Evolutionary conservation across 257 asterid genomes (phyloP), one percentile per base, ranked within the genome.

Genomic region (Solanum chaucha): DNA sequence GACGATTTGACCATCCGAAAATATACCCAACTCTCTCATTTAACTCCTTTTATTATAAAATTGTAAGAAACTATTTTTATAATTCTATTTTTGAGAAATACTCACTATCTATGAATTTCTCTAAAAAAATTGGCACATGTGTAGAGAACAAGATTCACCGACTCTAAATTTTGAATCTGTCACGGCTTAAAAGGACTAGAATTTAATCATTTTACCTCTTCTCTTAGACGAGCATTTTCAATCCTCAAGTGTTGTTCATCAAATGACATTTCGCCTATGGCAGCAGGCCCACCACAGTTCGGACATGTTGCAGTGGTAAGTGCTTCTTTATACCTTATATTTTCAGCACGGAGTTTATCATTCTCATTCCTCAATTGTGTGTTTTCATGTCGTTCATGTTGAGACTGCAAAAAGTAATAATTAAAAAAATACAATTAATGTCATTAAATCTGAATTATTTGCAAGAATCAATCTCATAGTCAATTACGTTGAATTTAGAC

Each of bases 331-430:
- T 93, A 94, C n/a, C 98, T 75, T 44, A 92, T 90, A 35, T 92
- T 95, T 67, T 94, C 98, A 0, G 94, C 95, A 10, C 95, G 93
- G n/a, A 95, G 91, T 88, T 94, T 95, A 2, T 94, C 98, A 59
- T 95, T 95, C 73, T 95, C 98, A 2, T 22, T 84, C 55, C 97
- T 91, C 86, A 95, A 86, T 48, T 90, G 93, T 19, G 95, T 82
- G 88, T 94, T 95, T 80, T 95, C 98, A n/a, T 88, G 92, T 73
- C 98, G 96, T 87, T 95, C 98, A 41, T 93, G 96, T 78, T 94
- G 98, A 36, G 98, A 89, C 98, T 95, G 75, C 86, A 78, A 24
- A 75, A 71, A 70, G 5, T 20, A 3, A 41, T 73, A 20, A 36
- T 73, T 1, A 20, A 71, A 19, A 73, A 12, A 6, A 58, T 20